Evolutionary conservation across 129 eudicot species (phyloP), one percentile per base, ranked within the genome.

Genomic region (Saussurea involucrata): DNA sequence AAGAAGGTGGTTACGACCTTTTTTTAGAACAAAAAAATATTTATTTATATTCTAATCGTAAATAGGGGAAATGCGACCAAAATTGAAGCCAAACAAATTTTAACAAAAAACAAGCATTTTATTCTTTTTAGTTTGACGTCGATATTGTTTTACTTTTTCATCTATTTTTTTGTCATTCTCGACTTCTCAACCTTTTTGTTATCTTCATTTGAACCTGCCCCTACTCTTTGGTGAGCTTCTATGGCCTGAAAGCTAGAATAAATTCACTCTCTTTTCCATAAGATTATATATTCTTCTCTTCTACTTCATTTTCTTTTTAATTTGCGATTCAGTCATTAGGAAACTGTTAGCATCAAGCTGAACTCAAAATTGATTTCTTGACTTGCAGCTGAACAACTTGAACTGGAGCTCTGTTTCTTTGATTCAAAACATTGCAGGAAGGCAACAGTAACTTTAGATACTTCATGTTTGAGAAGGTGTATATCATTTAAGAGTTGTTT

Each of bases 381-480:
- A 3, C 8, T 66, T 89, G 90, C 92, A 92, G 97, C 55, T 25
- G 86, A 74, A 68, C 82, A 73, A 32, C 96, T 92, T 77, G 67
- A 87, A 80, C 80, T 92, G 76, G 85, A 84, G 63, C 92, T 92
- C 55, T 55, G 72, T 83, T 92, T 92, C 83, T 74, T 83, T 36
- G 83, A 83, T 74, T 85, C 80, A 44, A 87, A 66, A 69, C 68
- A 34, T 12, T 87, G 86, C 68, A 73, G 49, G 76, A 89, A 76
- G 78, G 89, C 88, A 49, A 66, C 60, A 4, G 18, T 92, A 63
- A 89, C 86, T 40, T 82, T 92, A 24, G 88, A 92, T 78, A 58
- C 77, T 73, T 84, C 96, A 32, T 89, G 97, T 82, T 83, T 92
- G 68, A 83, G 80, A 72, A 71, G 97, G 97, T 76, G 27, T 15